Base-by-base conservation (phyloP, 495 filamentous ascomycete genomes). In the Podospora pseudoanserina region DNA sequence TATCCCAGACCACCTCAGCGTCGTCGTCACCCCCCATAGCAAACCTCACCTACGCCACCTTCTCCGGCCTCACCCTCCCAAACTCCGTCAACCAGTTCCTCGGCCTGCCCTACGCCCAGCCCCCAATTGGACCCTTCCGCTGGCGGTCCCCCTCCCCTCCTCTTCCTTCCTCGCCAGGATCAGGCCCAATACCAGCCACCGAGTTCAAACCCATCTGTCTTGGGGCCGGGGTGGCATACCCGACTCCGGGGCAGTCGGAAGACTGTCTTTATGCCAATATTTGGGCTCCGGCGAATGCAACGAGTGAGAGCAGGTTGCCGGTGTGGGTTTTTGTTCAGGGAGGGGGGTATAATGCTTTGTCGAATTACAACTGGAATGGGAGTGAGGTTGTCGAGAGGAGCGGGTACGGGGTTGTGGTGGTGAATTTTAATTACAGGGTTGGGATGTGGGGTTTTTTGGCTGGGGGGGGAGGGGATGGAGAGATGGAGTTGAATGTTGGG, bases 221-320 rank as follows among this genome's bases (percentile, higher is more conserved):
- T 26, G 82, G 79, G 9, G 85, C 79, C 2, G 80, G 74, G 59
- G 67, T 60, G 26, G 72, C 70, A 9, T 80, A 79, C 19, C 71
- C 84, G 70, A 19, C 32, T 6, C n/a, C 15, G 5, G 78, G 68
- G 1, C 77, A 83, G 53, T 82, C 83, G 16, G 91, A 94, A 73
- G 91, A 94, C 70, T 93, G 91, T 74, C 84, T 94, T 1, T 92
- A 89, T 68, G 80, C 88, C 13, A 88, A 93, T 70, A 84, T 94
- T n/a, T 92, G 86, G 78, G 85, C 89, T 4, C 91, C 91, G 2
- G 75, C 84, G 0, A 81, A 83, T 32, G 83, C 85, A 0, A 86
- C 80, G 2, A 60, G 65, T 0, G 62, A 67, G 4, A 83, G 79
- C 0, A 85, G 81, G 23, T 76, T 91, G 2, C 90, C 90, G 0